Evolutionary conservation across 805 yeast species (phyloP), one percentile per base, ranked within the genome.

Genomic region (Cyberlindnera veronae): DNA sequence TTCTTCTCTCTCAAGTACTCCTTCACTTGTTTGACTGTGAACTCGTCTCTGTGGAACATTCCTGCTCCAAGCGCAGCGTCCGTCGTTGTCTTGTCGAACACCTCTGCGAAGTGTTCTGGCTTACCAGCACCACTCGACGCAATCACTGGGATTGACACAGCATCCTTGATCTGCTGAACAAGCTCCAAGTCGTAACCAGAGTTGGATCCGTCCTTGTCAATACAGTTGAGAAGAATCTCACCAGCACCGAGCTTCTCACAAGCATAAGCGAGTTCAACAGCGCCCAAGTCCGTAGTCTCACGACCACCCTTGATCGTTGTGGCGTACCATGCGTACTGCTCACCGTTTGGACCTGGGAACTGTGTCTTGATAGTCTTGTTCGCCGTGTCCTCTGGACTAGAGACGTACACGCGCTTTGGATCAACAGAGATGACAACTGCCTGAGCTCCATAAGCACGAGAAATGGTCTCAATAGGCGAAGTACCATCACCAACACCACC

Each of bases 1-100:
- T 84, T 86, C 13, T 72, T 61, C 1, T 69, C 63, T 33, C 69
- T 63, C 59, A 91, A 71, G 50, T 74, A 79, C 21, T 72, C 60
- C 63, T 93, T 93, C 32, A 93, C 96, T 36, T 89, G 81, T 36
- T 75, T 72, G 14, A 93, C 97, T 11, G 87, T 80, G 63, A 84
- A 93, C 55, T 91, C 98, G 17, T 86, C 90, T 60, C 99, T 74
- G 68, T 93, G 99, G 71, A 93, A 93, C 82, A 93, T 84, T 32
- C 99, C 99, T 4, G 99, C 99, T 28, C 99, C 99, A 29, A 93
- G 72, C 14, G 99, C 98, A 31, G 99, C 99, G 66, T 93, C 99
- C 1, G 93, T 83, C 6, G 75, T 71, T 13, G 97, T 89, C 32
- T 81, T 70, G 33, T 69, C 71, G 57, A 93, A 93, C 3, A 87